phyloP scores from a whole-genome alignment of 345 rosid genomes.

The Clarkia xantiana region DNA sequence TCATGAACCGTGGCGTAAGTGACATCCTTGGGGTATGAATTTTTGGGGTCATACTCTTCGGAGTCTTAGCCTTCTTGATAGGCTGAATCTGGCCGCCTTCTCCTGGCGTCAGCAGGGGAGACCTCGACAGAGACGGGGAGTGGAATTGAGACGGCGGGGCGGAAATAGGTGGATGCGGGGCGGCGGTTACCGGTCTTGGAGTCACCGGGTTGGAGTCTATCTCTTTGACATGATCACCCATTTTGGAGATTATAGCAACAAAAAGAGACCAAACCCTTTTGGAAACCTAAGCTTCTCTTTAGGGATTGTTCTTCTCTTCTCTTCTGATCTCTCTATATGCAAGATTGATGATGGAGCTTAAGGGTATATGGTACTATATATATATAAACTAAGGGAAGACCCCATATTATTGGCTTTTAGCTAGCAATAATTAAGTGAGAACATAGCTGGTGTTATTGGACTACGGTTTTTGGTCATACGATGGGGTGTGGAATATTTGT shows the following conservation, averaged over 20 bases:
- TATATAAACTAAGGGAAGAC: background rate
- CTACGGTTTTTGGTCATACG: slow-evolving; percentile 1
- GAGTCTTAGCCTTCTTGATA: slow-evolving; percentile 20
- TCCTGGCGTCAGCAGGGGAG: slow-evolving; percentile 29
- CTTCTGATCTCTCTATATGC: background rate
- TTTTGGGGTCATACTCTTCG: slow-evolving; percentile 20
- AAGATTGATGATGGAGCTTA: background rate
- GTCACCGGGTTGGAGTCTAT: slow-evolving; percentile 20
- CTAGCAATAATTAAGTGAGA: background rate
- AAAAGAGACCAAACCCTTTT: too few species aligned
- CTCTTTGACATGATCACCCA: slow-evolving; percentile 25
- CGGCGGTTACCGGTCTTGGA: slow-evolving; percentile 13
- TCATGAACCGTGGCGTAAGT: slow-evolving; percentile 46
- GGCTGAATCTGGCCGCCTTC: slow-evolving; percentile 24
- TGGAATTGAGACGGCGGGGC: slow-evolving; percentile 62
- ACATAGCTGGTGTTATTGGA: slow-evolving; percentile 1
- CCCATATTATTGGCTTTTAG: too few species aligned
- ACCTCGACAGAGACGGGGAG: slow-evolving; percentile 54
- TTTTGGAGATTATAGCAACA: slow-evolving; percentile 6
- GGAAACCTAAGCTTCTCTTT: too few species aligned
- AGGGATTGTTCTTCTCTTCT: background rate
- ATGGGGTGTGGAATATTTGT: background rate
- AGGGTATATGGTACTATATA: background rate
- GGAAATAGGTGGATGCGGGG: slow-evolving; percentile 37
- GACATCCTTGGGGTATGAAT: slow-evolving; percentile 27